Conservation (phyloP, 345 rosid species). For the Streptanthus diversifolius region DNA sequence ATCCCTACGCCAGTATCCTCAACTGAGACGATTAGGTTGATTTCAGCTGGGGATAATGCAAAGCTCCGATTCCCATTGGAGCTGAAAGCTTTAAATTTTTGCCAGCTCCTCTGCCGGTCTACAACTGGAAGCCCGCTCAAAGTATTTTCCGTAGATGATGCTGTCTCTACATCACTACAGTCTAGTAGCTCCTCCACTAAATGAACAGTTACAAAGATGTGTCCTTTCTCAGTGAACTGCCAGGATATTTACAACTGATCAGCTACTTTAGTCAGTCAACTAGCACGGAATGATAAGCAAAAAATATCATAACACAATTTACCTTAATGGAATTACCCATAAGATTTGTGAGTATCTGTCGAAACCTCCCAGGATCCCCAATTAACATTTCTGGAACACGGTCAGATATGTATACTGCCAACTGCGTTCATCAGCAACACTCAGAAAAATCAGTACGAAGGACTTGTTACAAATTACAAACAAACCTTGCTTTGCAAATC, state of each 20-base stretch:
- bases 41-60: slow-evolving; percentile 40
- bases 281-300: not conserved
- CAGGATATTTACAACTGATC: not conserved
- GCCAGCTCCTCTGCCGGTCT: slow-evolving; percentile 69
- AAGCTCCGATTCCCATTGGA: slow-evolving; percentile 41
- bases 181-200: slow-evolving; percentile 74
- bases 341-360: slow-evolving; percentile 90
- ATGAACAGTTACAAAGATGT: slow-evolving; percentile 76
- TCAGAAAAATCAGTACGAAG: not conserved
- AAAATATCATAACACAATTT: not conserved
- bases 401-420: slow-evolving; percentile 86
- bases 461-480: not conserved
- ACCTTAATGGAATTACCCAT: slow-evolving; percentile 97
- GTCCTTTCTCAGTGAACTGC: slow-evolving; percentile 93
- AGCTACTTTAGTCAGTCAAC: slow-evolving; percentile 4
- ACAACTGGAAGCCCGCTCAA: slow-evolving; percentile 83
- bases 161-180: slow-evolving; percentile 48
- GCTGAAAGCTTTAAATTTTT: slow-evolving; percentile 55
- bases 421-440: slow-evolving; percentile 40
- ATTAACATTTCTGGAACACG: slow-evolving; percentile 75
- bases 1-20: slow-evolving; percentile 97
- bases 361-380: slow-evolving; percentile 93
- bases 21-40: slow-evolving; percentile 77
- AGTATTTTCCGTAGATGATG: slow-evolving; percentile 50
- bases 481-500: not conserved